Conservation (phyloP, 768 basidiomycete species). For the Chalciporus sphaerocephalus region DNA sequence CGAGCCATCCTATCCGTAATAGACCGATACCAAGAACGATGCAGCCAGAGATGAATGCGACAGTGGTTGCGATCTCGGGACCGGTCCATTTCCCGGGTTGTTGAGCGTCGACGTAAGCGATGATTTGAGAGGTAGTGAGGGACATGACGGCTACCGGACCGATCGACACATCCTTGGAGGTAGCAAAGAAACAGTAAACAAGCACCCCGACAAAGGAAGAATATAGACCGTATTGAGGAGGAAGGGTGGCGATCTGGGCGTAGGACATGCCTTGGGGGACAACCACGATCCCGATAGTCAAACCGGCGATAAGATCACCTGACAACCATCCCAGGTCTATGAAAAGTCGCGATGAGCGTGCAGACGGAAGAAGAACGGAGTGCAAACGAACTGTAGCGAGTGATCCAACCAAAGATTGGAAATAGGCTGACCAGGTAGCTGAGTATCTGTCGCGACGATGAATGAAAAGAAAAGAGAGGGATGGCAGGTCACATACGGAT, state of each 20-base stretch:
- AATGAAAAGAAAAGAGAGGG: slow-evolving; percentile 1
- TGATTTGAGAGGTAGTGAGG: slow-evolving; percentile 77
- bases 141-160: slow-evolving; percentile 99
- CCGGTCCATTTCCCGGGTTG: slow-evolving; percentile 57
- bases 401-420: slow-evolving; percentile 82
- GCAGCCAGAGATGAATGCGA: slow-evolving; percentile 87
- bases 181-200: slow-evolving; percentile 90
- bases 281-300: slow-evolving; percentile 93
- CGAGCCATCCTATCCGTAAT: slow-evolving; percentile 86
- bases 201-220: slow-evolving; percentile 88
- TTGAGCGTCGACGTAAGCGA: slow-evolving; percentile 53
- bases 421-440: slow-evolving; percentile 72
- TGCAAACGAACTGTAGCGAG: slow-evolving; percentile 68
- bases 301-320: slow-evolving; percentile 84
- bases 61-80: slow-evolving; percentile 75
- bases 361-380: neutral
- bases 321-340: slow-evolving; percentile 73
- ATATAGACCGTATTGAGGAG: slow-evolving; percentile 87
- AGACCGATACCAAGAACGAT: slow-evolving; percentile 89
- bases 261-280: slow-evolving; percentile 95
- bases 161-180: slow-evolving; percentile 98
- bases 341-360: neutral
- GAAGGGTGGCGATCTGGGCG: slow-evolving; percentile 80
- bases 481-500: slow-evolving; percentile 38
- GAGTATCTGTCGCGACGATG: slow-evolving; percentile 39